A percentile compares a stretch with the other conserved stretches of the same genome.
Evolutionary conservation across 1,284 basidiomycete species (phyloP).

Genomic region (Pseudomicrostroma phylloplanum): DNA sequence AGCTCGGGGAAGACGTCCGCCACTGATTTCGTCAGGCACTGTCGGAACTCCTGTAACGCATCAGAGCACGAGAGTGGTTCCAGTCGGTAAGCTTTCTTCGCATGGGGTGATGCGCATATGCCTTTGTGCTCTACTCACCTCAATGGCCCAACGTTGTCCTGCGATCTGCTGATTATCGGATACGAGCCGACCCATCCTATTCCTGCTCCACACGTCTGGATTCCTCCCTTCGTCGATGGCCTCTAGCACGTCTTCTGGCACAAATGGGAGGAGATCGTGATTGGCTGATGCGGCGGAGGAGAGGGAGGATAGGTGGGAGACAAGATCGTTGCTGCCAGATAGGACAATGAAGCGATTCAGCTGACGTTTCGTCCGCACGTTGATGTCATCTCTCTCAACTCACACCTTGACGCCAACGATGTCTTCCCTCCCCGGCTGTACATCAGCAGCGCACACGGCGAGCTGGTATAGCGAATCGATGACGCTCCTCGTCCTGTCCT

Average conservation of each 20-base stretch:
- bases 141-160: constrained; percentile 33
- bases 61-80: background rate
- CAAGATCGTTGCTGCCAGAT: constrained; percentile 29
- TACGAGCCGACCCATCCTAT: constrained; percentile 39
- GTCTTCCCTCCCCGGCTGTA: constrained; percentile 32
- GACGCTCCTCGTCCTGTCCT: constrained; percentile 30
- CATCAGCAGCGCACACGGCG: constrained; percentile 40
- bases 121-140: background rate
- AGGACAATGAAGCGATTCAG: background rate
- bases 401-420: constrained; percentile 37
- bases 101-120: background rate
- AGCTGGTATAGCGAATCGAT: constrained; percentile 44
- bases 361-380: background rate
- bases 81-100: background rate
- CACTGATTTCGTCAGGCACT: background rate
- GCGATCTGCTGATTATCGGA: constrained; percentile 48
- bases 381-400: constrained; percentile 4
- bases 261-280: constrained; percentile 28
- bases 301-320: constrained; percentile 26
- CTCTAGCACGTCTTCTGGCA: constrained; percentile 40
- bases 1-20: background rate
- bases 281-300: constrained; percentile 26
- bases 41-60: background rate
- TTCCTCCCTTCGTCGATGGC: constrained; percentile 46
- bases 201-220: constrained; percentile 45